Evolutionary conservation across 345 rosid species (phyloP), one percentile per base, ranked within the genome.

Genomic region (Eucalyptus marginata): DNA sequence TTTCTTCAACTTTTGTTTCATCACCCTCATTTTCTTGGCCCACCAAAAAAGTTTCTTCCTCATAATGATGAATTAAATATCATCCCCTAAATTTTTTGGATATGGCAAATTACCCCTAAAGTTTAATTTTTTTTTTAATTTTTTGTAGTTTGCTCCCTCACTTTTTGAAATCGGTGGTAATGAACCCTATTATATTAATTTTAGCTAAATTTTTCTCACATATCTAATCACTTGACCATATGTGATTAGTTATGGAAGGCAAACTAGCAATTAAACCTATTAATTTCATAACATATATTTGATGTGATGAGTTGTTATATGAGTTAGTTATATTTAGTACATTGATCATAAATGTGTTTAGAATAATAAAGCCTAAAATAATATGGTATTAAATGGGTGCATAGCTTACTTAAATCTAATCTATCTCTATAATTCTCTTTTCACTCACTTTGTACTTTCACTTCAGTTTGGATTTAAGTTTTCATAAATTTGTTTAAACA

Each of bases 371-470:
- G 10, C 58, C 25, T 52, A 20, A 52, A 52, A 1, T 18, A 52
- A 52, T 52, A 52, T 52, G 58, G 0, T 52, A 20, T 1, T 52
- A 8, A 52, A 20, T 52, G 25, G 24, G 0, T 52, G 58, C 58
- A 0, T 25, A 52, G 20, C 10, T 52, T 52, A 52, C 58, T 20
- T 20, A 52, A 18, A 52, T 52, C 0, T 52, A 20, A 52, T 4
- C 0, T 0, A 20, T 52, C 0, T 20, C 0, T 52, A 20, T 52
- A 20, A 52, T 0, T 52, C 25, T 52, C 25, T 1, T 20, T 20
- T 52, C 0, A 20, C 25, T 49, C 25, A 52, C 58, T 52, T 52
- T 52, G 10, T 52, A 52, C 25, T 52, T 5, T 52, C 5, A 18
- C 25, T 4, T 52, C 0, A 52, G 10, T 52, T 52, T 52, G 25